Evolutionary conservation across 2,329 filamentous ascomycete species (phyloP), one percentile per base, ranked within the genome.

Genomic region (Fusarium temperatum): DNA sequence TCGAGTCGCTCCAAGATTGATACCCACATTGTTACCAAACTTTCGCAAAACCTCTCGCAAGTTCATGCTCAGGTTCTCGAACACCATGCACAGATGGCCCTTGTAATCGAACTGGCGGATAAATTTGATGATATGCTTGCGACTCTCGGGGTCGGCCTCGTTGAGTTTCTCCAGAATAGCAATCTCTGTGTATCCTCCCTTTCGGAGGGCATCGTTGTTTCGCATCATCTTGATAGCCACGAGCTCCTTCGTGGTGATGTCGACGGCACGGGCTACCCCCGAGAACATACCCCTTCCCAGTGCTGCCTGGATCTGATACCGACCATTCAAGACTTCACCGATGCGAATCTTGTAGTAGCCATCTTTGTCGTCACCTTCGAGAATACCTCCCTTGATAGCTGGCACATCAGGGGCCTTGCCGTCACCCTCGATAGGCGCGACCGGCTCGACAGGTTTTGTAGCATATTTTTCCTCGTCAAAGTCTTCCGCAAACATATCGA

Each of bases 191-290:
- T 95, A 91, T 26, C 95, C 96, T 51, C 95, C 95, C 82, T 98
- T 98, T 75, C 91, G 89, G 82, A 98, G 92, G 18, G 94, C 93
- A 79, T 98, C 95, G 78, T 99, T 98, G 82, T 97, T 97, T 72
- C 96, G 93, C 83, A 98, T 97, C 78, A 99, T 96, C 84, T 99
- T 99, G 87, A 99, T 93, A 30, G 96, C 96, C 38, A 98, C 95
- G n/a, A 93, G 82, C 76, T 90, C 89, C 78, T 91, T 92, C 66
- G 89, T 93, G 55, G 90, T 90, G 28, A 92, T 89, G 82, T 98
- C 95, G 72, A 90, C 88, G 28, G 96, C 96, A 73, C 94, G 91
- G 60, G 96, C 94, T n/a, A 99, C 96, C 14, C 94, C 95, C 1
- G 96, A 97, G 81, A 98, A 99, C 89, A 98, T 98, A 77, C 96